phyloP scores from a whole-genome alignment of 1,284 basidiomycete genomes.

The Leccinum angustisporum region DNA sequence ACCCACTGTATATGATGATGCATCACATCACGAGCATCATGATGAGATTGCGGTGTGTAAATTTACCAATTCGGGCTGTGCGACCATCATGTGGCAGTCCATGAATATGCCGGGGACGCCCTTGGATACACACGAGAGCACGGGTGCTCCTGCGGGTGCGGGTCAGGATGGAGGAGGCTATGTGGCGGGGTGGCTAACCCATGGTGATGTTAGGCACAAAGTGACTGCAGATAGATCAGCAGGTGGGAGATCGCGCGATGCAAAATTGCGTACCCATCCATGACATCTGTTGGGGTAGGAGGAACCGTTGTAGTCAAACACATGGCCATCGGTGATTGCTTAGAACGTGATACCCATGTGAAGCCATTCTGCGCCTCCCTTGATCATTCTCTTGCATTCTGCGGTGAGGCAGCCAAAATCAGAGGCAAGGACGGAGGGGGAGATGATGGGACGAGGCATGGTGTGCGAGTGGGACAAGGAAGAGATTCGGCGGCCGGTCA shows the following conservation, averaged over 20 bases:
- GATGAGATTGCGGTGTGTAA: not conserved
- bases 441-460: slow-evolving; percentile 87
- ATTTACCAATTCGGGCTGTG: slow-evolving; percentile 83
- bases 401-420: slow-evolving; percentile 90
- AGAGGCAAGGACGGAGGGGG: slow-evolving; percentile 90
- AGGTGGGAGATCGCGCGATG: not conserved
- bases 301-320: slow-evolving; percentile 2
- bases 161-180: slow-evolving; percentile 9
- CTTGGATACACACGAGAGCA: slow-evolving; percentile 87
- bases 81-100: slow-evolving; percentile 99
- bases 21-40: not conserved
- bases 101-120: slow-evolving; percentile 95
- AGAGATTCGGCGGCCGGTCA: slow-evolving; percentile 6
- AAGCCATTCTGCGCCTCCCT: slow-evolving; percentile 90
- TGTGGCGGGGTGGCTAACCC: slow-evolving; percentile 50
- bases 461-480: slow-evolving; percentile 14
- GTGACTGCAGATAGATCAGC: slow-evolving; percentile 56
- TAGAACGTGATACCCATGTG: slow-evolving; percentile 78
- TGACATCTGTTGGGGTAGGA: slow-evolving; percentile 66
- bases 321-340: slow-evolving; percentile 2
- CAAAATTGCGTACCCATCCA: slow-evolving; percentile 78
- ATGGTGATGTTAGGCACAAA: slow-evolving; percentile 99
- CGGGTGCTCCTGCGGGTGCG: slow-evolving; percentile 71
- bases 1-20: slow-evolving; percentile 72
- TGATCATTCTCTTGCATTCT: slow-evolving; percentile 93